Evolutionary conservation across 768 basidiomycete species (phyloP).

Genomic region (Chalciporus sphaerocephalus): DNA sequence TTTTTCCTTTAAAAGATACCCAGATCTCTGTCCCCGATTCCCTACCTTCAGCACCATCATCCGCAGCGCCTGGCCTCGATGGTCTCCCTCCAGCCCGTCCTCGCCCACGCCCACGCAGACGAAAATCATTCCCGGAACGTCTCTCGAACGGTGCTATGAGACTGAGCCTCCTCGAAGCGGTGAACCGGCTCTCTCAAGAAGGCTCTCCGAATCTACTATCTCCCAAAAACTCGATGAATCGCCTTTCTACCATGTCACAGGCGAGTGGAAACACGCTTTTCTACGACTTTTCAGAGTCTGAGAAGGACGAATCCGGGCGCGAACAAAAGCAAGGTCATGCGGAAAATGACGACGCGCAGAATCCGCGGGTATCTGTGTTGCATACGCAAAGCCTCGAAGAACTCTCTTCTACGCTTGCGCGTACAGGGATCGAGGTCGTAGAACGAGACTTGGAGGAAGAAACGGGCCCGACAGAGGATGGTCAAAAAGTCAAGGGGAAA

Average conservation of each 20-base stretch:
- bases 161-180: slow-evolving; percentile 27
- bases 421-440: slow-evolving; percentile 17
- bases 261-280: slow-evolving; percentile 27
- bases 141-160: slow-evolving; percentile 16
- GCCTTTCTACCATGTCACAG: slow-evolving; percentile 23
- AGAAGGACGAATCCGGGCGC: neutral
- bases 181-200: slow-evolving; percentile 26
- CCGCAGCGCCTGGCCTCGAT: neutral
- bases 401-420: slow-evolving; percentile 16
- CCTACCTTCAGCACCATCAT: neutral
- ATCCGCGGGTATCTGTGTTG: neutral
- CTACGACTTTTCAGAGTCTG: slow-evolving; percentile 16
- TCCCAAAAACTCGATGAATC: slow-evolving; percentile 9
- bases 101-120: slow-evolving; percentile 13
- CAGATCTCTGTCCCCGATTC: neutral
- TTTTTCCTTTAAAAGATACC: neutral
- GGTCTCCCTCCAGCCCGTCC: slow-evolving; percentile 9
- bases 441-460: neutral
- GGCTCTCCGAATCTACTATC: slow-evolving; percentile 3
- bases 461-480: neutral
- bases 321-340: neutral
- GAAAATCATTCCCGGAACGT: slow-evolving; percentile 26
- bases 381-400: slow-evolving; percentile 25
- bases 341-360: neutral
- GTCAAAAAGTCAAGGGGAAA: slow-evolving; percentile 4